Conservation (phyloP, 2,329 filamentous ascomycete species). For the Verticillium zaregamsianum region DNA sequence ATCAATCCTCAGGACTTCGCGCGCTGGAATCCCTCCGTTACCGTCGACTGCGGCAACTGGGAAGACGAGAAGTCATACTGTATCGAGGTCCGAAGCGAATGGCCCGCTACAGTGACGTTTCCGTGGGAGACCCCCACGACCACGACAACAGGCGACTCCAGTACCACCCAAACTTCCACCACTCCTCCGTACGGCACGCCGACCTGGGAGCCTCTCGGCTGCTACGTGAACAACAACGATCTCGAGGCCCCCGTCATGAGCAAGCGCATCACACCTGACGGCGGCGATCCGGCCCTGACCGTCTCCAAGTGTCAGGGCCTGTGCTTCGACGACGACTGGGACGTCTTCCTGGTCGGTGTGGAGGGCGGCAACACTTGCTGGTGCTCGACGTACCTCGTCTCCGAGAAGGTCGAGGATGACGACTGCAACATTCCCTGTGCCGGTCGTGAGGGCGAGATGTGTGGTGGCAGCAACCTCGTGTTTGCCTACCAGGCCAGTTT, state of each 20-base stretch:
- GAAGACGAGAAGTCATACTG: conserved; percentile 16
- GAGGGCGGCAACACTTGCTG: background rate
- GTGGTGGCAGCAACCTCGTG: background rate
- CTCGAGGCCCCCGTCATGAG: conserved; percentile 21
- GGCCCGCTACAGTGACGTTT: conserved; percentile 6
- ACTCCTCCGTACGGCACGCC: conserved; percentile 1
- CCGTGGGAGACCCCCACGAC: conserved; percentile 7
- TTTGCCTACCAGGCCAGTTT: background rate
- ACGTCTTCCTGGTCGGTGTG: background rate
- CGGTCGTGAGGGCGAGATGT: background rate
- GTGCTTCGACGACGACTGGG: conserved; percentile 18
- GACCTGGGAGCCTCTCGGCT: conserved; percentile 26
- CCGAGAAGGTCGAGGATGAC: background rate
- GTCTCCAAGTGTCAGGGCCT: conserved; percentile 27
- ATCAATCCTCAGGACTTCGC: conserved; percentile 12
- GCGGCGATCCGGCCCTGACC: conserved; percentile 21
- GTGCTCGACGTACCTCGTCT: background rate
- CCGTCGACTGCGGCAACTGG: conserved; percentile 17
- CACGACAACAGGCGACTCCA: conserved; percentile 7
- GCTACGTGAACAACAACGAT: conserved; percentile 30
- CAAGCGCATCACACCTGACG: conserved; percentile 22
- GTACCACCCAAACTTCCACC: background rate
- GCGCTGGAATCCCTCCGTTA: conserved; percentile 19
- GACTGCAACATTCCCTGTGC: background rate
- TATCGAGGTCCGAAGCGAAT: conserved; percentile 13